These are phyloP conservation scores for Linnemannia elongata DNA, from an alignment of 192 early-diverging fungal species.

Conservation along the genomic window DNA sequence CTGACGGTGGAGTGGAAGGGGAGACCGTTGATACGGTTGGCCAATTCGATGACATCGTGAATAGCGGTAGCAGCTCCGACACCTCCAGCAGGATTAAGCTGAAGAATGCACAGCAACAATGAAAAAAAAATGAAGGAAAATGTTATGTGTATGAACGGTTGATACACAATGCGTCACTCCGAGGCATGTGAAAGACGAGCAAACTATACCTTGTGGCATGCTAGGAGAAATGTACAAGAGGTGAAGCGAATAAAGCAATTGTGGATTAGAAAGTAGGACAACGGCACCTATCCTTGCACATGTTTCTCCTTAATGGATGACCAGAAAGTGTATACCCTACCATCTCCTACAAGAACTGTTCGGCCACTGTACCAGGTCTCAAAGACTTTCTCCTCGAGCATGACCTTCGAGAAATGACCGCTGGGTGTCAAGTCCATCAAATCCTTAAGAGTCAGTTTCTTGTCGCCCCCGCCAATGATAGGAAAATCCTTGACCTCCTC, in stretches of 20 bases:
- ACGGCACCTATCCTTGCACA: too few species aligned
- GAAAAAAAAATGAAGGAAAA: too few species aligned
- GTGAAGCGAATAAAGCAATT: background rate
- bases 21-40: constrained; percentile 23
- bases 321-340: background rate
- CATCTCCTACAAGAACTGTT: constrained; percentile 22
- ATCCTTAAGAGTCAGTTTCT: background rate
- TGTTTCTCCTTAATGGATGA: too few species aligned
- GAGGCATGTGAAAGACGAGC: too few species aligned
- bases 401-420: constrained; percentile 22
- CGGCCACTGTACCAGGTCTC: constrained; percentile 26
- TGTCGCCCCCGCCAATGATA: background rate
- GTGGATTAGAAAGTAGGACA: background rate
- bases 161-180: too few species aligned
- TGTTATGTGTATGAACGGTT: too few species aligned
- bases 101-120: background rate
- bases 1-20: background rate
- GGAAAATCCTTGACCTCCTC: constrained; percentile 21
- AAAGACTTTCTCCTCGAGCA: constrained; percentile 41
- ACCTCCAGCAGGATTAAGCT: background rate
- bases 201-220: background rate
- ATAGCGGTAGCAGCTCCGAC: background rate
- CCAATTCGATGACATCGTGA: constrained; percentile 27
- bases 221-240: background rate
- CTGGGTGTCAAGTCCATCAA: constrained; percentile 18